These are phyloP conservation scores for Azolla pinnata DNA, from an alignment of 75 land plant species.

Conservation along the genomic window DNA sequence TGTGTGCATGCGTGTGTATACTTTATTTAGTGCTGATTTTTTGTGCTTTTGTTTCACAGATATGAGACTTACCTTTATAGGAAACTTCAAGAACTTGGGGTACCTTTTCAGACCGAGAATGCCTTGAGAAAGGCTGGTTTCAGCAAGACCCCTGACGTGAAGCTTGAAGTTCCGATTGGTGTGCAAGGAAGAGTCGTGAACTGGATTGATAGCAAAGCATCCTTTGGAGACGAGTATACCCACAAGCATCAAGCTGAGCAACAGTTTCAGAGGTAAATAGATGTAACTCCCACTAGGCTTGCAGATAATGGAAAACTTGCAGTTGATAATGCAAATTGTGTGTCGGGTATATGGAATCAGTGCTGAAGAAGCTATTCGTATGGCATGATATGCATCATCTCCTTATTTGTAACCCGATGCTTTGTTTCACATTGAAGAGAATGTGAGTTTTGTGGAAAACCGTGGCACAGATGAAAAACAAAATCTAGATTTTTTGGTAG, in stretches of 20 bases:
- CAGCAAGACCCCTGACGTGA: slow-evolving; percentile 43
- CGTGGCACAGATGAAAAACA: too few relatives aligned
- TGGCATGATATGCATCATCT: too few relatives aligned
- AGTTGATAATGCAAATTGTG: not conserved
- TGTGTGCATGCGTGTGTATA: too few relatives aligned
- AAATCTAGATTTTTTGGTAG: too few relatives aligned
- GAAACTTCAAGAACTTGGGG: slow-evolving; percentile 21
- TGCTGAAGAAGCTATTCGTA: too few relatives aligned
- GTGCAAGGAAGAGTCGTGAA: slow-evolving; percentile 35
- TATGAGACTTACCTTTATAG: slow-evolving; percentile 28
- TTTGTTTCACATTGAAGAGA: too few relatives aligned
- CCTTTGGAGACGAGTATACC: slow-evolving; percentile 32
- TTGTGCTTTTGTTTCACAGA: too few relatives aligned
- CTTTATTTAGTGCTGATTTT: too few relatives aligned
- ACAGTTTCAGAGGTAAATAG: slow-evolving; percentile 34
- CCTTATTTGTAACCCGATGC: too few relatives aligned
- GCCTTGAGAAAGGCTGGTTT: slow-evolving; percentile 37
- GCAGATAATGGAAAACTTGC: not conserved
- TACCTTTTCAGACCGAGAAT: slow-evolving; percentile 32
- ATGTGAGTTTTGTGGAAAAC: too few relatives aligned
- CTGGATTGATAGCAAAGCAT: slow-evolving; percentile 46
- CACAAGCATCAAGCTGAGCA: slow-evolving; percentile 29
- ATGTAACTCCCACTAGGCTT: not conserved
- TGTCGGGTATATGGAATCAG: too few relatives aligned
- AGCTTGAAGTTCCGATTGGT: slow-evolving; percentile 42